phyloP scores from a whole-genome alignment of 2,329 filamentous ascomycete genomes.

The Penicillium sp. region DNA sequence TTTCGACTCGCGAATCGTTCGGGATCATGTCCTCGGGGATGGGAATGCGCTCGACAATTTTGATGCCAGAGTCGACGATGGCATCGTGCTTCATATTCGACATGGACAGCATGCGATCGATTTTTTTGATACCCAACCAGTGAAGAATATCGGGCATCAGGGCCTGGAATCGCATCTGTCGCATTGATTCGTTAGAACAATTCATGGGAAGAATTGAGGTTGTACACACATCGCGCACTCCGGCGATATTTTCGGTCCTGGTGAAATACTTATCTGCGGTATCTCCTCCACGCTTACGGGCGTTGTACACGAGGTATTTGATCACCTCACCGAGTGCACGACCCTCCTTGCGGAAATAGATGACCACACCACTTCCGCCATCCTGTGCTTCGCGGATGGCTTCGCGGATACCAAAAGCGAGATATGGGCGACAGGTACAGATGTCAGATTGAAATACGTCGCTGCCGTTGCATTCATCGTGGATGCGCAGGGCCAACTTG shows the following conservation, averaged over 20 bases:
- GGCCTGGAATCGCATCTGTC: slow-evolving; percentile 91
- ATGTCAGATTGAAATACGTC: slow-evolving; percentile 98
- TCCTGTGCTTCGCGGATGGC: slow-evolving; percentile 95
- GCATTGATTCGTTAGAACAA: slow-evolving; percentile 10
- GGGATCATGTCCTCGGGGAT: slow-evolving; percentile 93
- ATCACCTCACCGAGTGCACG: slow-evolving; percentile 91
- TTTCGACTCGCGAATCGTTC: slow-evolving; percentile 92
- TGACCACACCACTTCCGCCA: slow-evolving; percentile 88
- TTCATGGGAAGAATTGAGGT: background rate
- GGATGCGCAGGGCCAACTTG: slow-evolving; percentile 75
- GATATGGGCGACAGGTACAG: slow-evolving; percentile 85
- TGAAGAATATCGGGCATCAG: slow-evolving; percentile 97
- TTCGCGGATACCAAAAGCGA: slow-evolving; percentile 95
- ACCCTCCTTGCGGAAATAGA: slow-evolving; percentile 98
- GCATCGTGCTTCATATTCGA: slow-evolving; percentile 64
- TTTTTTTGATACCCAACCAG: slow-evolving; percentile 97
- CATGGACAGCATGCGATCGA: slow-evolving; percentile 98
- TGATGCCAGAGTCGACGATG: slow-evolving; percentile 50
- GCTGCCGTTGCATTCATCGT: slow-evolving; percentile 87
- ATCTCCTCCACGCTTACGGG: slow-evolving; percentile 42
- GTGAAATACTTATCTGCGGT: slow-evolving; percentile 66
- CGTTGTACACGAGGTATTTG: slow-evolving; percentile 66
- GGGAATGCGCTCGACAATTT: slow-evolving; percentile 82
- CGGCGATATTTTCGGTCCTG: slow-evolving; percentile 95
- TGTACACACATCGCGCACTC: slow-evolving; percentile 63